These are phyloP conservation scores for Aspergillus ellipticus DNA, from an alignment of 495 filamentous ascomycete genomes.

Conservation along the genomic window DNA sequence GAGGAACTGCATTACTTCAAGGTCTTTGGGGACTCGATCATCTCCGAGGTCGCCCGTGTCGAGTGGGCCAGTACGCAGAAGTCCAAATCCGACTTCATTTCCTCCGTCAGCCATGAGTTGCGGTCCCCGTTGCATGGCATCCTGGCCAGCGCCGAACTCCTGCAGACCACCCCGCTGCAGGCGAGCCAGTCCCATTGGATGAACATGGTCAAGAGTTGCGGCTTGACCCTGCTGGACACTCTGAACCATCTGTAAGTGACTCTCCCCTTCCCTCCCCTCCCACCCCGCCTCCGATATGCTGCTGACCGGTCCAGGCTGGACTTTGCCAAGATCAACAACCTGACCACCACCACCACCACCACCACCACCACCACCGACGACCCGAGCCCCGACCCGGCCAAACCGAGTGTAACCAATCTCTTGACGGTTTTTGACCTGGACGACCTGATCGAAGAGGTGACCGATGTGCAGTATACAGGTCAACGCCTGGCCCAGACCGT, in stretches of 20 bases:
- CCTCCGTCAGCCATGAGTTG: constrained; percentile 69
- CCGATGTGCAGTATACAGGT: constrained; percentile 55
- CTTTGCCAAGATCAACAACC: constrained; percentile 54
- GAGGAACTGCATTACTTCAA: constrained; percentile 54
- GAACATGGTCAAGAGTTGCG: constrained; percentile 61
- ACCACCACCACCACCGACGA: constrained; percentile 11
- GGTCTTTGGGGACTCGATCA: constrained; percentile 59
- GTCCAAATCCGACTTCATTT: constrained; percentile 67
- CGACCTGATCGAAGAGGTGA: constrained; percentile 54
- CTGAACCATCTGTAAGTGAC: constrained; percentile 53
- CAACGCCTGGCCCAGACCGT: constrained; percentile 13
- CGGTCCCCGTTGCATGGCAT: constrained; percentile 68
- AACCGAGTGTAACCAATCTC: constrained; percentile 15
- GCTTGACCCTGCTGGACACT: constrained; percentile 63
- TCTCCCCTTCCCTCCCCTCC: background rate
- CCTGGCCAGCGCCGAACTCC: constrained; percentile 58
- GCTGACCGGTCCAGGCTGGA: constrained; percentile 46
- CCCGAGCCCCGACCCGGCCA: background rate
- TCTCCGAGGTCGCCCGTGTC: constrained; percentile 57
- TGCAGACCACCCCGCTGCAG: constrained; percentile 42
- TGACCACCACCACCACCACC: too few relatives aligned
- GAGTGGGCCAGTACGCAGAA: constrained; percentile 44
- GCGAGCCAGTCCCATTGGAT: constrained; percentile 49
- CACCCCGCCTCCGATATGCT: too few relatives aligned
- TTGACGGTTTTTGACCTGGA: constrained; percentile 43